Conservation (phyloP, 257 asterid genomes). For the Plantago major region DNA sequence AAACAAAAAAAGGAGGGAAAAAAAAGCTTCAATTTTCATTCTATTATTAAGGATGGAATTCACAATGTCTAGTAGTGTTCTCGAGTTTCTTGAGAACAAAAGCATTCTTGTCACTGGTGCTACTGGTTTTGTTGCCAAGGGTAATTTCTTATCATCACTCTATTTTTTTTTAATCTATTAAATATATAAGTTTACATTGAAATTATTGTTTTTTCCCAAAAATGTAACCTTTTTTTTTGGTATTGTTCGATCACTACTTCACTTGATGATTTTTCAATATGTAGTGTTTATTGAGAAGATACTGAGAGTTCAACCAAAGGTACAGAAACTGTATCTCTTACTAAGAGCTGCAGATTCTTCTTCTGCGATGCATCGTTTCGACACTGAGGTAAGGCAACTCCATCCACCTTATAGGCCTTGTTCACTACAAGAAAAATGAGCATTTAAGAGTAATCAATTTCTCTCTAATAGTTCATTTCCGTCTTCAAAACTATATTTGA, state of each 20-base stretch:
- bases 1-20: no score
- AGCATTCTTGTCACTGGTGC: slow-evolving; percentile 51
- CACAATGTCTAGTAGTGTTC: slow-evolving; percentile 28
- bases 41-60: slow-evolving; percentile 27
- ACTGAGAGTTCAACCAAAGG: slow-evolving; percentile 59
- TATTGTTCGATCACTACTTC: no score
- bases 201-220: no score
- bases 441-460: no score
- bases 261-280: background rate
- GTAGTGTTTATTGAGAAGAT: slow-evolving; percentile 57
- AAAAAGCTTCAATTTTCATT: no score
- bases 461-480: no score
- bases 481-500: no score
- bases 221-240: no score
- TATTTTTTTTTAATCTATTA: background rate
- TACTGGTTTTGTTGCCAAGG: slow-evolving; percentile 51
- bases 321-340: slow-evolving; percentile 50
- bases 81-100: slow-evolving; percentile 43
- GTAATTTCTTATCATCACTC: slow-evolving; percentile 12
- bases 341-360: slow-evolving; percentile 46
- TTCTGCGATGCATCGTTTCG: slow-evolving; percentile 53
- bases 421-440: no score
- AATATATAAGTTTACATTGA: no score
- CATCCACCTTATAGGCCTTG: no score
- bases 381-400: slow-evolving; percentile 37